phyloP scores from a whole-genome alignment of 2,329 filamentous ascomycete species.

The Fusarium begoniae region DNA sequence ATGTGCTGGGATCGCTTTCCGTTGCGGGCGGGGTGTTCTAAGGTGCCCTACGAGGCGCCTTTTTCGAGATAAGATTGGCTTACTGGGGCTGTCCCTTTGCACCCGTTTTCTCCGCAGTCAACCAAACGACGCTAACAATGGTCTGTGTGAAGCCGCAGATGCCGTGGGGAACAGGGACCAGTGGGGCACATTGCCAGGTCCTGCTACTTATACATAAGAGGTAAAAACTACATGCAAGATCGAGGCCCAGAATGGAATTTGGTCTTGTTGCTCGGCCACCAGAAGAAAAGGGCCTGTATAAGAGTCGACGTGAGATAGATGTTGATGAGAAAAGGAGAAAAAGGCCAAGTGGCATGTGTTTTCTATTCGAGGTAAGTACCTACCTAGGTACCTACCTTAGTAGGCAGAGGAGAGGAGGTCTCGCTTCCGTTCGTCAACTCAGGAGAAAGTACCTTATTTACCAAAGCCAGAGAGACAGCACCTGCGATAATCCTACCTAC shows the following conservation, averaged over 20 bases:
- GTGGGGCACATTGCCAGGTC: slow-evolving; percentile 3
- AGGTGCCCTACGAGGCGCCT: slow-evolving; percentile 20
- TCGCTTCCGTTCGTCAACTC: not conserved
- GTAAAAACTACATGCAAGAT: not conserved
- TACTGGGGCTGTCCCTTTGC: slow-evolving; percentile 20
- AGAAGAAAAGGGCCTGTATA: not conserved
- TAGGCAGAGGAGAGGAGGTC: not conserved
- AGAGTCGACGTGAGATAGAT: not conserved
- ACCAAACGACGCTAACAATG: slow-evolving; percentile 12
- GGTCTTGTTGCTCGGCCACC: not conserved
- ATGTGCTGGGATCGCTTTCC: slow-evolving; percentile 12
- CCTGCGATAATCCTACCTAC: not conserved
- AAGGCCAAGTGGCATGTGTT: not conserved
- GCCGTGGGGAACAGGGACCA: slow-evolving; percentile 20
- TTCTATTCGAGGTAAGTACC: not conserved
- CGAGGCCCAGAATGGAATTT: not conserved
- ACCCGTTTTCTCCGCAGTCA: slow-evolving; percentile 29
- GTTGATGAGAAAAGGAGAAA: not conserved
- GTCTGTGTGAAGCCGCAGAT: slow-evolving; percentile 20
- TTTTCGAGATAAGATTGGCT: slow-evolving; percentile 23
- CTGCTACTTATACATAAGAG: not conserved
- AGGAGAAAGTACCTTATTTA: not conserved
- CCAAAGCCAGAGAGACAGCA: not conserved
- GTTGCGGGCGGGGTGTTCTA: slow-evolving; percentile 1
- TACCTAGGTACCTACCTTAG: too few species aligned